Evolutionary conservation across 2,329 filamentous ascomycete species (phyloP).

Genomic region (Laburnicola sp.): DNA sequence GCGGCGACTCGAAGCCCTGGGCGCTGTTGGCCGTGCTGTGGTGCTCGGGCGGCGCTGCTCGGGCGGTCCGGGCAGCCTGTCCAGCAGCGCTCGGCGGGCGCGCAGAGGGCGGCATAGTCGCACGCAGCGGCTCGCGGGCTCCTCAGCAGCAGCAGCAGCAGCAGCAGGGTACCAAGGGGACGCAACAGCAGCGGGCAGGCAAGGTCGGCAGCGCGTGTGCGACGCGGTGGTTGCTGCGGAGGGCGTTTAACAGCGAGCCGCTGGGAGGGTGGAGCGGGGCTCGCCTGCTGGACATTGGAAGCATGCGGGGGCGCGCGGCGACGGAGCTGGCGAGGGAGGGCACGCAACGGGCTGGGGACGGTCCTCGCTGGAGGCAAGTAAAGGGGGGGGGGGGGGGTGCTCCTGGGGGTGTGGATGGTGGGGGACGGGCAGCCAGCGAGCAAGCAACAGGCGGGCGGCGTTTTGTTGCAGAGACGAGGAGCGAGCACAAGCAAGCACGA

Average conservation of each 20-base stretch:
- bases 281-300: constrained; percentile 29
- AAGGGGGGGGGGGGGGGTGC: neutral
- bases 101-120: constrained; percentile 6
- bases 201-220: constrained; percentile 11
- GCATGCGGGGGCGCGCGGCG: constrained; percentile 2
- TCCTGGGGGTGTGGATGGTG: neutral
- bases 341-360: neutral
- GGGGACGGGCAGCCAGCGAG: neutral
- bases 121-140: constrained; percentile 1
- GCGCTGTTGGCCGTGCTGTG: constrained; percentile 31
- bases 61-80: constrained; percentile 1
- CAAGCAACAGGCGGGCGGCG: neutral
- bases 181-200: constrained; percentile 7
- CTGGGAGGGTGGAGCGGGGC: constrained; percentile 26
- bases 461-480: neutral
- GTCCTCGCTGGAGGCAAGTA: neutral
- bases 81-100: constrained; percentile 13
- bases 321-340: neutral
- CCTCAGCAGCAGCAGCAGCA: no score
- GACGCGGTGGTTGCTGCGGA: constrained; percentile 21
- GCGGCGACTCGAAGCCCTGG: constrained; percentile 25
- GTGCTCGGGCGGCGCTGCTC: constrained; percentile 14
- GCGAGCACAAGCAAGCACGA: no score
- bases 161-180: no score
- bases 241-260: constrained; percentile 22